These are phyloP conservation scores for Acorus gramineus DNA, from an alignment of 106 monocot genomes.

Conservation along the genomic window DNA sequence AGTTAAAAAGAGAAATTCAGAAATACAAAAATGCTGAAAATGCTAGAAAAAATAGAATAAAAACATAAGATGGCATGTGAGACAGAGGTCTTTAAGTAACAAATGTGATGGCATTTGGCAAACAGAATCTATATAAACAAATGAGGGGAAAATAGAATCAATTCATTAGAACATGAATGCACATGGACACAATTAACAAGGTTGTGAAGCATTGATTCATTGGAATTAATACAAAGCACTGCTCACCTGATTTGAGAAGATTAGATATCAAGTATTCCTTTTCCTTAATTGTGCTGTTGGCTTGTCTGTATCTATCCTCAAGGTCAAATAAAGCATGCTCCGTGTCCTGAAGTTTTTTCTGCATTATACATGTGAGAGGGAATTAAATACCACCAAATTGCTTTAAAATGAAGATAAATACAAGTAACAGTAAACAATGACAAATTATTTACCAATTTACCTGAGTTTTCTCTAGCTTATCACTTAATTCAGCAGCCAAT, in stretches of 20 bases:
- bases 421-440: no score
- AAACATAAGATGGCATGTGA: no score
- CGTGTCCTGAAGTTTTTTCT: slow-evolving; percentile 72
- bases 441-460: slow-evolving; percentile 12
- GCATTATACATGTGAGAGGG: slow-evolving; percentile 6
- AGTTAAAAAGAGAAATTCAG: no score
- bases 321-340: slow-evolving; percentile 59
- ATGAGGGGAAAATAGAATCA: no score
- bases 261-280: slow-evolving; percentile 85
- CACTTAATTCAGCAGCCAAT: slow-evolving; percentile 58
- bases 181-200: no score
- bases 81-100: no score
- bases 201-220: no score
- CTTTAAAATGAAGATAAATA: not conserved
- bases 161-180: no score
- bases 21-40: no score
- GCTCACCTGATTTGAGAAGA: slow-evolving; percentile 81
- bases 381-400: not conserved
- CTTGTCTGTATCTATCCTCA: slow-evolving; percentile 87
- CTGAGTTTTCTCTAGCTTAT: slow-evolving; percentile 81
- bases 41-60: no score
- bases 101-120: no score
- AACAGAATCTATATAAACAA: no score
- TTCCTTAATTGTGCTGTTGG: slow-evolving; percentile 72
- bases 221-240: not conserved